Percentiles rank a stretch among this genome's conserved stretches.
These are phyloP conservation scores for Eutrema salsugineum DNA, from an alignment of 441 rosid genomes.

Conservation along the genomic window DNA sequence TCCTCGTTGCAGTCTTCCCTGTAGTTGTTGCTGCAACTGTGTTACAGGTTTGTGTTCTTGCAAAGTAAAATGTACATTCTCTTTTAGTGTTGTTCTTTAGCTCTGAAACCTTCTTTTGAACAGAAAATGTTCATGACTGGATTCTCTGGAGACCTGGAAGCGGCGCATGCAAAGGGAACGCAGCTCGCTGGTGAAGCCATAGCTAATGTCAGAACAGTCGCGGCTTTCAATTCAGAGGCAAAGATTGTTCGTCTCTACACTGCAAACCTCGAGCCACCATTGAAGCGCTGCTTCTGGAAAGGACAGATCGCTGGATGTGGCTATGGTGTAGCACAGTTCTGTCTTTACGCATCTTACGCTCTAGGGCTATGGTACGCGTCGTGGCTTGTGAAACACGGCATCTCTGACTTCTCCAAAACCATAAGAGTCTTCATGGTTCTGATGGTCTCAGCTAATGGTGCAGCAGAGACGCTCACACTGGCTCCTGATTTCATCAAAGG, in stretches of 20 bases:
- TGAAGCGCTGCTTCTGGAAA: conserved; percentile 95
- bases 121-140: conserved; percentile 99
- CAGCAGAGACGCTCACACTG: conserved; percentile 93
- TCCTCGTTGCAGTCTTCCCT: conserved; percentile 91
- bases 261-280: conserved; percentile 66
- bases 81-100: neutral
- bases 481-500: conserved; percentile 99
- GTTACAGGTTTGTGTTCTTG: conserved; percentile 69
- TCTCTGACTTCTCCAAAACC: conserved; percentile 97
- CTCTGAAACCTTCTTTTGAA: neutral
- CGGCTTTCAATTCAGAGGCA: conserved; percentile 92
- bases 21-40: conserved; percentile 96
- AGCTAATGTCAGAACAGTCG: conserved; percentile 92
- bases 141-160: conserved; percentile 96
- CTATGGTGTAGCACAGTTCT: conserved; percentile 90
- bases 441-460: conserved; percentile 98
- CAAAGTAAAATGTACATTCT: neutral
- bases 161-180: conserved; percentile 90
- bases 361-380: conserved; percentile 99
- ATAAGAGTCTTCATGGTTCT: conserved; percentile 98
- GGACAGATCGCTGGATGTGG: conserved; percentile 99
- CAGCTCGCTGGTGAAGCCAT: conserved; percentile 99
- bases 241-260: conserved; percentile 86
- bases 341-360: conserved; percentile 92
- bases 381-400: conserved; percentile 99